A percentile compares a stretch with the other conserved stretches of the same genome.
Conservation (phyloP, 345 rosid species). For the Boechera stricta region DNA sequence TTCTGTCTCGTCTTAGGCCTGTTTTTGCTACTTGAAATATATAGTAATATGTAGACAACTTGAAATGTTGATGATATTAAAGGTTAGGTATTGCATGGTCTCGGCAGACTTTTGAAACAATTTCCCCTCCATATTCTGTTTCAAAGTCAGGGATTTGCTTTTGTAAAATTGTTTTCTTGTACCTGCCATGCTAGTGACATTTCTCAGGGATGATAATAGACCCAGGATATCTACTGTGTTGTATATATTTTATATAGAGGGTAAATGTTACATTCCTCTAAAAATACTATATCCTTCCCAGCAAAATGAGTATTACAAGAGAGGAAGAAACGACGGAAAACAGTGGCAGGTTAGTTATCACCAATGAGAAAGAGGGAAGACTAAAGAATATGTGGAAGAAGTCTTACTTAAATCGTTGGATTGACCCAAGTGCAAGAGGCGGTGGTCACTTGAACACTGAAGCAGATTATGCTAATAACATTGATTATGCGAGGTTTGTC, state of each 20-base stretch:
- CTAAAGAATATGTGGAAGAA: conserved; percentile 78
- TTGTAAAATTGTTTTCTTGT: not conserved
- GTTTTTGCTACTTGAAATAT: conserved; percentile 12
- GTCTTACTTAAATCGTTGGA: conserved; percentile 84
- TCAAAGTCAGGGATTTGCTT: not conserved
- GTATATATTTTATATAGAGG: not conserved
- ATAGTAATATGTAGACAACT: not conserved
- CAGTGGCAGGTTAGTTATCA: conserved; percentile 45
- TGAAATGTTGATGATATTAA: not conserved
- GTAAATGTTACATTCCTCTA: conserved; percentile 4
- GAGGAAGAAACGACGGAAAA: conserved; percentile 51
- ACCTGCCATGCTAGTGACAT: conserved; percentile 18
- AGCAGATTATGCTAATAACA: conserved; percentile 47
- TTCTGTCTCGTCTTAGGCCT: not conserved
- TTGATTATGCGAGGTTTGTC: conserved; percentile 81
- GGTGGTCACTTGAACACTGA: conserved; percentile 50
- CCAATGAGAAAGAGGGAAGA: conserved; percentile 71
- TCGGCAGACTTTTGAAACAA: conserved; percentile 16
- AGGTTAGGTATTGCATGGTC: conserved; percentile 11
- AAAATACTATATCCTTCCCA: conserved; percentile 41
- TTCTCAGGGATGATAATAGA: conserved; percentile 12
- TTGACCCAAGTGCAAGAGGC: conserved; percentile 63
- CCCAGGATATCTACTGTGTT: conserved; percentile 4
- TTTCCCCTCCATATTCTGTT: not conserved
- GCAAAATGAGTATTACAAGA: conserved; percentile 57